Evolutionary conservation across 805 yeast genomes (phyloP), one percentile per base, ranked within the genome.

Genomic region (Metschnikowia koreensis): DNA sequence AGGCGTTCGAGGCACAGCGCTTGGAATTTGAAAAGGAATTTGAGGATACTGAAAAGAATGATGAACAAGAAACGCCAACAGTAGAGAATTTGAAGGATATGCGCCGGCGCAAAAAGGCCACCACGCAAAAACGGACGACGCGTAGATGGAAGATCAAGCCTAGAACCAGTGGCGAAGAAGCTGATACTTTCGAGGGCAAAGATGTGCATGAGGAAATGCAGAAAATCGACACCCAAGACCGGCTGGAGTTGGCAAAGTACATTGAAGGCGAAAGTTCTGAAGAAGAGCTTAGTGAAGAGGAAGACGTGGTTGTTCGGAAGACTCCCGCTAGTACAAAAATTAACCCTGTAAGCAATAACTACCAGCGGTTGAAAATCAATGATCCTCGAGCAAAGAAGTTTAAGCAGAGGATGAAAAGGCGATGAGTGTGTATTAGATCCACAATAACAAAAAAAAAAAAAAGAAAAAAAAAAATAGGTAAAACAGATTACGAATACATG

Each of bases 41-140:
- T 13, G 40, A 22, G 33, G 37, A 44, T 3, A 51, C 41, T 7
- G 54, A 47, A 13, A 54, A 51, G 16, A 56, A 40, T 13, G 26
- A 6, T 0, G 59, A 55, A 33, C 55, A 41, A 7, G 47, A 41
- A 22, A 7, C 41, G 10, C 47, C 40, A 6, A 8, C 28, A 2
- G 31, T 33, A 28, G 48, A 49, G 36, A 44, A 22, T 28, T 3
- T 39, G 15, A 29, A 36, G 11, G 48, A 44, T 28, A 39, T 43
- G 16, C 43, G 45, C 7, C 52, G 44, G 38, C 57, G 59, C 34
- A 71, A 67, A 54, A 69, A 64, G 55, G 65, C 65, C 38, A 73
- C 70, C 51, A 80, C 84, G 0, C 80, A 77, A 41, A 81, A 81
- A 64, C 65, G 85, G 58, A 74, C 79, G 0, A 80, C 84, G 1